Evolutionary conservation across 225 moss, liverwort and hornwort species (phyloP).

Genomic region (Pleurozium schreberi): DNA sequence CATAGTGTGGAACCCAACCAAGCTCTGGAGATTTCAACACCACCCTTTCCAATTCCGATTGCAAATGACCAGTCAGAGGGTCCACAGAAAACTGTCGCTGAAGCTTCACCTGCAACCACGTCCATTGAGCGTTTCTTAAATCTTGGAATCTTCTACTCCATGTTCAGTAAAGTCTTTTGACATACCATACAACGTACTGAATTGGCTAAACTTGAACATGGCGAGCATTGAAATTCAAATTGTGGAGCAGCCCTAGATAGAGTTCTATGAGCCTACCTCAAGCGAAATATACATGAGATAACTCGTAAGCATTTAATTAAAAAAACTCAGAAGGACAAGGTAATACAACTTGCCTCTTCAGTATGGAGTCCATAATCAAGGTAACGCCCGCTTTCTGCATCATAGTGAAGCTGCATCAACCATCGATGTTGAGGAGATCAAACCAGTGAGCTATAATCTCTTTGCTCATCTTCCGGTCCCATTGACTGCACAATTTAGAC

Average conservation of each 20-base stretch:
- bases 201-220: neutral
- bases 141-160: neutral
- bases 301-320: neutral
- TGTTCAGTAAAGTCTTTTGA: neutral
- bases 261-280: neutral
- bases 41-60: slow-evolving; percentile 52
- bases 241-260: neutral
- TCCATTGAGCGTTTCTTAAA: neutral
- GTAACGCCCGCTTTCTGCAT: slow-evolving; percentile 65
- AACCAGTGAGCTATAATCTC: slow-evolving; percentile 61
- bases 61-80: slow-evolving; percentile 46
- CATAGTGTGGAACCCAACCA: slow-evolving; percentile 83
- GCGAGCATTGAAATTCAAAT: neutral
- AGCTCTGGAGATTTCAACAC: slow-evolving; percentile 58
- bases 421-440: slow-evolving; percentile 57
- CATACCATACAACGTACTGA: neutral
- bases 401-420: slow-evolving; percentile 83
- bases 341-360: slow-evolving; percentile 43
- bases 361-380: slow-evolving; percentile 85
- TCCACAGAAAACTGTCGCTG: slow-evolving; percentile 48
- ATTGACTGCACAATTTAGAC: slow-evolving; percentile 54
- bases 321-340: neutral
- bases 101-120: slow-evolving; percentile 60
- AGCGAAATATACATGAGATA: neutral
- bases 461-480: slow-evolving; percentile 83